Evolutionary conservation across 208 protist genomes (phyloP).

Genomic region (Leishmania aethiopica): DNA sequence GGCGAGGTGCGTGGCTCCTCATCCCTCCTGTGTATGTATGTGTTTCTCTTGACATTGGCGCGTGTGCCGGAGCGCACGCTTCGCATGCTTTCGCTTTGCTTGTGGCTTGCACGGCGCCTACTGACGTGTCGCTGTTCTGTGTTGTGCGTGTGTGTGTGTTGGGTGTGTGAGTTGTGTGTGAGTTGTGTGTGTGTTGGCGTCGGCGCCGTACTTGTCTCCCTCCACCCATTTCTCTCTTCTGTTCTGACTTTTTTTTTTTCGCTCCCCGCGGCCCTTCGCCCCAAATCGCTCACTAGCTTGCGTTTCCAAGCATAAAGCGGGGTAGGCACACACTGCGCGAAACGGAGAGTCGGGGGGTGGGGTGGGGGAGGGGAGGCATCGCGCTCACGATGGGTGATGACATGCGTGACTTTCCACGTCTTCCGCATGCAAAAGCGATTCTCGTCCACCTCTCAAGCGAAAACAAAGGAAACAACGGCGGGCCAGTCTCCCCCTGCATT

Average conservation of each 20-base stretch:
- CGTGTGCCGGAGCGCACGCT: neutral
- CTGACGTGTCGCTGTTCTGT: neutral
- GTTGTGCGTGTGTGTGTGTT: neutral
- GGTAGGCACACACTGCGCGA: too few relatives aligned
- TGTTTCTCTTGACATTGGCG: neutral
- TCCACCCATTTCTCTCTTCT: neutral
- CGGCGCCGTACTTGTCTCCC: neutral
- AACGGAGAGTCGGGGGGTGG: neutral
- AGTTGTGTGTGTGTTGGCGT: neutral
- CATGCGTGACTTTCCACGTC: too few relatives aligned
- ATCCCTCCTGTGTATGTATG: neutral
- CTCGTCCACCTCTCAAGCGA: too few relatives aligned
- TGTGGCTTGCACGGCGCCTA: neutral
- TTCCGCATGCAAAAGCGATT: too few relatives aligned
- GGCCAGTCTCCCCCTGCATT: too few relatives aligned
- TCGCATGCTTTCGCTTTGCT: slow-evolving; percentile 11
- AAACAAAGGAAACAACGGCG: too few relatives aligned
- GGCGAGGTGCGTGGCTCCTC: neutral
- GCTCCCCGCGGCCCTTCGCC: neutral
- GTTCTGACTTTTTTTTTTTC: slow-evolving; percentile 1
- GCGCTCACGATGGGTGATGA: too few relatives aligned
- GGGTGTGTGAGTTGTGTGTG: too few relatives aligned
- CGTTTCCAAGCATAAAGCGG: neutral
- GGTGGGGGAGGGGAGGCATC: too few relatives aligned
- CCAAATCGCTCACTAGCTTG: neutral